These are phyloP conservation scores for Blastobotrys serpentis DNA, from an alignment of 1,139 yeast species.

Conservation along the genomic window DNA sequence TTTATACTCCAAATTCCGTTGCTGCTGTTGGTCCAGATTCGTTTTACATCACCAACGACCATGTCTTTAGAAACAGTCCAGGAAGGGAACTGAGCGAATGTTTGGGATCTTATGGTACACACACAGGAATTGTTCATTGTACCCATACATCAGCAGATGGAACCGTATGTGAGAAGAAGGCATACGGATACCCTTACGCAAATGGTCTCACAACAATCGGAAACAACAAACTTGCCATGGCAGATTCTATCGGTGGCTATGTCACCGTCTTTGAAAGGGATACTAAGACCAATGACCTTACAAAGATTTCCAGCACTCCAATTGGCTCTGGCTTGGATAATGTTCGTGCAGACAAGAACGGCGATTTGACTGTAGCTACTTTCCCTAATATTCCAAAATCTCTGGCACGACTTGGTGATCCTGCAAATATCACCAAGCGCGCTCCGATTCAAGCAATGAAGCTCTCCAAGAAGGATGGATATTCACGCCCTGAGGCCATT, in stretches of 20 bases:
- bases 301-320: not conserved
- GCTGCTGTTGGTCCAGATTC: constrained; percentile 20
- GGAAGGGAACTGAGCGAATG: constrained; percentile 14
- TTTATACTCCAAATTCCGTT: constrained; percentile 23
- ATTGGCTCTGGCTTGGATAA: constrained; percentile 22
- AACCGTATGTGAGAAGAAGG: constrained; percentile 16
- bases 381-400: constrained; percentile 19
- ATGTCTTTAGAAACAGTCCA: constrained; percentile 14
- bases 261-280: constrained; percentile 17
- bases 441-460: constrained; percentile 13
- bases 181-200: constrained; percentile 18
- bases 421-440: constrained; percentile 7
- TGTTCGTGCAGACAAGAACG: constrained; percentile 21
- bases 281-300: constrained; percentile 11
- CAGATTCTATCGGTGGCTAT: constrained; percentile 19
- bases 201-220: constrained; percentile 20
- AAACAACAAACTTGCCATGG: constrained; percentile 15
- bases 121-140: constrained; percentile 11
- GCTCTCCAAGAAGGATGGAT: constrained; percentile 11
- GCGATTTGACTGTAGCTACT: constrained; percentile 21
- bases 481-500: not conserved
- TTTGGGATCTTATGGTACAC: constrained; percentile 17
- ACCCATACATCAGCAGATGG: constrained; percentile 4
- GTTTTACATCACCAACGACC: constrained; percentile 24
- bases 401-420: constrained; percentile 14